phyloP scores from a whole-genome alignment of 1,139 yeast species.

The Geotrichum armillariae region DNA sequence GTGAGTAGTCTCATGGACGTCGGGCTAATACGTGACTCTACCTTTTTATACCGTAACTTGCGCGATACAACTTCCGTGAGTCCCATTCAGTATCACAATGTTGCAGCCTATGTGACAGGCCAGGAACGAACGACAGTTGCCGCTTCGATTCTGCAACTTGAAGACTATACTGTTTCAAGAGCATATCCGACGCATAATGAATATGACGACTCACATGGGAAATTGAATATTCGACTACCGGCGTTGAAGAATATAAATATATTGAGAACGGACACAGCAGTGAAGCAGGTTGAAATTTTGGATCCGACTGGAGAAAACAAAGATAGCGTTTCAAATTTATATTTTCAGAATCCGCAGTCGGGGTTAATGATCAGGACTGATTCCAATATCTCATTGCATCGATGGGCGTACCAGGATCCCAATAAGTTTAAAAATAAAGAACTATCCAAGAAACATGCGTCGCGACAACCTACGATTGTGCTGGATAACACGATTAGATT shows the following conservation, averaged over 20 bases:
- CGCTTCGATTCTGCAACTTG: conserved; percentile 7
- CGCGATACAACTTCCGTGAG: not conserved
- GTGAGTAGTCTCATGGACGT: conserved; percentile 15
- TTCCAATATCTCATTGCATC: conserved; percentile 11
- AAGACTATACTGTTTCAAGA: not conserved
- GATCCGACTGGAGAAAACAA: conserved; percentile 2
- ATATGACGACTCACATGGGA: not conserved
- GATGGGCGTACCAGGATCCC: conserved; percentile 9
- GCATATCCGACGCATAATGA: not conserved
- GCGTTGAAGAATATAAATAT: conserved; percentile 9
- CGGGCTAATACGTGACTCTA: conserved; percentile 13
- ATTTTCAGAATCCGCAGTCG: not conserved
- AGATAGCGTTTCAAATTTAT: not conserved
- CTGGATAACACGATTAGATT: conserved; percentile 7
- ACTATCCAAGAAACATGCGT: not conserved
- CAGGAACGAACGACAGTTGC: conserved; percentile 17
- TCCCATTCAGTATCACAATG: conserved; percentile 3
- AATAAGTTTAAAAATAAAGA: not conserved
- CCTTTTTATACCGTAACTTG: not conserved
- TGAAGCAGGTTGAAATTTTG: conserved; percentile 15
- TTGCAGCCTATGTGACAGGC: conserved; percentile 19
- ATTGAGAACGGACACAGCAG: conserved; percentile 16
- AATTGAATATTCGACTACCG: conserved; percentile 8
- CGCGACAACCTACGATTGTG: not conserved
- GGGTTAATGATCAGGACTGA: conserved; percentile 17